These are phyloP conservation scores for Zea luxurians DNA, from an alignment of 176 grass and related monocot genomes.

Conservation along the genomic window DNA sequence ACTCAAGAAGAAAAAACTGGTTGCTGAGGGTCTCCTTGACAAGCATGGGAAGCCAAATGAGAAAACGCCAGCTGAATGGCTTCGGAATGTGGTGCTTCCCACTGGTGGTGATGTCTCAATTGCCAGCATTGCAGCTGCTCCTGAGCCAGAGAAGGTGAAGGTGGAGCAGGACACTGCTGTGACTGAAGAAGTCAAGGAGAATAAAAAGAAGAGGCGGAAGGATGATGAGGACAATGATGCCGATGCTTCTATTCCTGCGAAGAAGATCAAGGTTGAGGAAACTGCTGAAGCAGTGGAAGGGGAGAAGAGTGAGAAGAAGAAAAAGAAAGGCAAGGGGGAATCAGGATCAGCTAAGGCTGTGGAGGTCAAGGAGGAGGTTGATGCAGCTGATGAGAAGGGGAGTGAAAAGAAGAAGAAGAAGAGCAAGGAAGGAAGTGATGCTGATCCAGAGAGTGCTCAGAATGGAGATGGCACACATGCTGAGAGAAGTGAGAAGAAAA, in stretches of 20 bases:
- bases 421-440: slow-evolving; percentile 54
- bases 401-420: slow-evolving; percentile 77
- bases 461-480: slow-evolving; percentile 37
- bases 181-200: slow-evolving; percentile 52
- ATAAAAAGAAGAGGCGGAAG: slow-evolving; percentile 67
- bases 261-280: slow-evolving; percentile 84
- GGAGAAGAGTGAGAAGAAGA: slow-evolving; percentile 81
- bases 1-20: slow-evolving; percentile 79
- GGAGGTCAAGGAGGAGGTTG: slow-evolving; percentile 33
- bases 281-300: slow-evolving; percentile 36
- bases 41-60: slow-evolving; percentile 93
- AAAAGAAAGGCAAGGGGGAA: slow-evolving; percentile 61
- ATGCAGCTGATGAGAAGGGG: slow-evolving; percentile 42
- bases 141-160: slow-evolving; percentile 55
- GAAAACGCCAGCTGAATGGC: slow-evolving; percentile 80
- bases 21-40: slow-evolving; percentile 69
- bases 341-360: slow-evolving; percentile 31
- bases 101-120: slow-evolving; percentile 69
- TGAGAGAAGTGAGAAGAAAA: slow-evolving; percentile 80
- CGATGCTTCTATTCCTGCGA: slow-evolving; percentile 37
- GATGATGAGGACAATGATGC: slow-evolving; percentile 30
- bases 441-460: neutral
- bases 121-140: slow-evolving; percentile 74
- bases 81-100: slow-evolving; percentile 69
- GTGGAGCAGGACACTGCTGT: slow-evolving; percentile 28